Conservation (phyloP, 192 early-diverging fungal species). For the Backusella tuberculispora region DNA sequence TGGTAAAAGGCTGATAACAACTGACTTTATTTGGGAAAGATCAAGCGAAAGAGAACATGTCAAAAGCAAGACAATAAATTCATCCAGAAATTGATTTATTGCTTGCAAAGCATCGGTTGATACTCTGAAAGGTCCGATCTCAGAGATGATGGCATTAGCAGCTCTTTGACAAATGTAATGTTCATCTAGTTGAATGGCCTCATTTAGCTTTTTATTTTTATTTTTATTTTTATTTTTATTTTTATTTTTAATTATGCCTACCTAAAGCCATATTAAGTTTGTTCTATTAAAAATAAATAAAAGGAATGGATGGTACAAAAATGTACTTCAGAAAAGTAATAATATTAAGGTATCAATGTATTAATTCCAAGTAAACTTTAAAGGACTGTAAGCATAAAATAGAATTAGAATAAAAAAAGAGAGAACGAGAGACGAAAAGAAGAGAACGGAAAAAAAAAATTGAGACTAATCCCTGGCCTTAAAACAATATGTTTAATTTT, state of each 20-base stretch:
- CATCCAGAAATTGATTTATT: slow-evolving; percentile 62
- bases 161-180: slow-evolving; percentile 64
- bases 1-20: slow-evolving; percentile 51
- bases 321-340: neutral
- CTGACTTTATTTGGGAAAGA: slow-evolving; percentile 51
- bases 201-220: neutral
- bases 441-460: neutral
- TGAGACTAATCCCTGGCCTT: slow-evolving; percentile 9
- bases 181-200: slow-evolving; percentile 37
- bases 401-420: neutral
- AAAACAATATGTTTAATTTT: slow-evolving; percentile 1
- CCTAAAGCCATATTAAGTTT: slow-evolving; percentile 13
- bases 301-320: neutral
- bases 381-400: slow-evolving; percentile 11
- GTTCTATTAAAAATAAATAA: neutral
- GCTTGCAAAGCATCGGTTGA: slow-evolving; percentile 59
- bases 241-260: neutral
- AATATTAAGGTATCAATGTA: neutral
- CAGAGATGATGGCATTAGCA: slow-evolving; percentile 63
- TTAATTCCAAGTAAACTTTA: neutral
- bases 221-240: neutral
- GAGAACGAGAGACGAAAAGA: neutral
- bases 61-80: slow-evolving; percentile 54
- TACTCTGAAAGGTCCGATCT: slow-evolving; percentile 56
- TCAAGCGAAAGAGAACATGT: slow-evolving; percentile 53